phyloP scores from a whole-genome alignment of 2,329 filamentous ascomycete species.

The Pyrenochaeta sp. region DNA sequence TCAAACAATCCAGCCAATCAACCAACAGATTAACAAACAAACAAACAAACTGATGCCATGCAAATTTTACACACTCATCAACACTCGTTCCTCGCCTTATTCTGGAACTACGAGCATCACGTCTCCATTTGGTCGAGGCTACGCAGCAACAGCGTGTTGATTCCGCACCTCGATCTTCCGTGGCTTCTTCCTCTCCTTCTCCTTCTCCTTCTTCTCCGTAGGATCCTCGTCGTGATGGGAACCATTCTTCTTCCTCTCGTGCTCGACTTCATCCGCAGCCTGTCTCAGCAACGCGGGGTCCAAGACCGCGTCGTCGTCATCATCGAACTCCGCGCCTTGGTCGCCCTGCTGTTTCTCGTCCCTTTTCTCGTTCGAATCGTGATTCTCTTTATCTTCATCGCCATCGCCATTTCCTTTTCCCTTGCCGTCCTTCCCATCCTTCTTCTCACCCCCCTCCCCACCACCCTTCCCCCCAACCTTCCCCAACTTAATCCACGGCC shows the following conservation, averaged over 20 bases:
- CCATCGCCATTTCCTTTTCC: slow-evolving; percentile 11
- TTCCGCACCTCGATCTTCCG: slow-evolving; percentile 37
- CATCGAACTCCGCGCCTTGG: slow-evolving; percentile 10
- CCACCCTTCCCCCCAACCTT: slow-evolving; percentile 21
- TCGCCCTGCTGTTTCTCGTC: slow-evolving; percentile 6
- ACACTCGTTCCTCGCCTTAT: neutral
- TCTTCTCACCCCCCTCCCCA: slow-evolving; percentile 8
- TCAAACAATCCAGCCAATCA: too few relatives aligned
- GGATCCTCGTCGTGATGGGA: slow-evolving; percentile 7
- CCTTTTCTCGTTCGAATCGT: slow-evolving; percentile 8
- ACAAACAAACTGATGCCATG: too few relatives aligned
- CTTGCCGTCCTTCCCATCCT: slow-evolving; percentile 13
- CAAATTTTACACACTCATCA: too few relatives aligned
- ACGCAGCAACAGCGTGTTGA: slow-evolving; percentile 11
- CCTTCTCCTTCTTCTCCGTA: slow-evolving; percentile 4
- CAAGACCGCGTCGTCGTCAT: slow-evolving; percentile 34
- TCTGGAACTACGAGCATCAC: too few relatives aligned
- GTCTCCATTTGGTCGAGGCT: neutral
- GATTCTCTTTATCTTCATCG: slow-evolving; percentile 6
- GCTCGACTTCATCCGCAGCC: slow-evolving; percentile 24
- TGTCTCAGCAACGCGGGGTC: slow-evolving; percentile 33
- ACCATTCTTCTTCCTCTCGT: slow-evolving; percentile 7
- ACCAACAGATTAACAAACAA: too few relatives aligned
- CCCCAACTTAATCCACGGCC: slow-evolving; percentile 52
- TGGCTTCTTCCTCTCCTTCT: slow-evolving; percentile 26